A percentile compares a stretch with the other conserved stretches of the same genome.
Evolutionary conservation across 208 protist species (phyloP).

Genomic region (Sergeia podlipaevii): DNA sequence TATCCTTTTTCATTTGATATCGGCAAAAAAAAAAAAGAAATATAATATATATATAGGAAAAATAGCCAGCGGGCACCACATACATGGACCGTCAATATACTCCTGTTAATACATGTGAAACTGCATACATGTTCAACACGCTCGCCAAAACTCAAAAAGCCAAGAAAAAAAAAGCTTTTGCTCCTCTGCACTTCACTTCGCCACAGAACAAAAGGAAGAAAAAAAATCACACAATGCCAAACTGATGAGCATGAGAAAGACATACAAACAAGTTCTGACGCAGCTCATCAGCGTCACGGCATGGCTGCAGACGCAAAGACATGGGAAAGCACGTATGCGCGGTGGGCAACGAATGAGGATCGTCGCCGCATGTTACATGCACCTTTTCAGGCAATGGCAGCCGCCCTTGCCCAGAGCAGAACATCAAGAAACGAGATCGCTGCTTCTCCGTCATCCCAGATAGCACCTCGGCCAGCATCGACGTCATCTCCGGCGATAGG

Average conservation of each 20-base stretch:
- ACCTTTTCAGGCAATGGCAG: constrained; percentile 82
- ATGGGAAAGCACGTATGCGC: constrained; percentile 90
- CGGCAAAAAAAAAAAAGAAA: neutral
- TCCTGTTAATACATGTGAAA: too few relatives aligned
- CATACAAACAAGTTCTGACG: constrained; percentile 57
- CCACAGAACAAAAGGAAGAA: neutral
- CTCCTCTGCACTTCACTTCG: neutral
- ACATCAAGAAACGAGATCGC: constrained; percentile 75
- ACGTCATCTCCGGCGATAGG: constrained; percentile 29
- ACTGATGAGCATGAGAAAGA: constrained; percentile 67
- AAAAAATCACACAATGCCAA: constrained; percentile 83
- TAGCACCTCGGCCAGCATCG: constrained; percentile 59
- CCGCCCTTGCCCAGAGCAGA: constrained; percentile 81
- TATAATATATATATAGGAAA: too few relatives aligned
- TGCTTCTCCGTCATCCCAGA: constrained; percentile 40
- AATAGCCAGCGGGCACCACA: too few relatives aligned
- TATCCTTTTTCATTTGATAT: too few relatives aligned
- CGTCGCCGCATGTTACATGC: constrained; percentile 75
- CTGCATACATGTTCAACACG: too few relatives aligned
- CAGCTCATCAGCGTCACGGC: constrained; percentile 36
- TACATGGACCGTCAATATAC: too few relatives aligned
- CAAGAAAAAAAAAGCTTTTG: neutral
- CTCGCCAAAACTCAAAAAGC: too few relatives aligned
- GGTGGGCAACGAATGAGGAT: constrained; percentile 64
- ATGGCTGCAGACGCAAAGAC: constrained; percentile 80